Evolutionary conservation across 2,329 filamentous ascomycete genomes (phyloP).

Genomic region (Aureobasidium leucospermi): DNA sequence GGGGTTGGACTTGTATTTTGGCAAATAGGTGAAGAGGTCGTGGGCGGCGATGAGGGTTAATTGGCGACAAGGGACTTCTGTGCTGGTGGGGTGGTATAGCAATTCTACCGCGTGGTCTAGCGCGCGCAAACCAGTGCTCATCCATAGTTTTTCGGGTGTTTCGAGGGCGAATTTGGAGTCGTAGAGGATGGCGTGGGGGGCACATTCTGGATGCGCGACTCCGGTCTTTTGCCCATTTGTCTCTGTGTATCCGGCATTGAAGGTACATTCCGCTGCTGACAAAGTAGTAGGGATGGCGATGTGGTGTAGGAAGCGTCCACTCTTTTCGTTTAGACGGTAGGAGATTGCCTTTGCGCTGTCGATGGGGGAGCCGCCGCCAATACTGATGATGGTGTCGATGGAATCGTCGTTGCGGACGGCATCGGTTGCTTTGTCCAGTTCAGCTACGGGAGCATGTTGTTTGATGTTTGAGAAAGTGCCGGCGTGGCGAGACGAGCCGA

Average conservation of each 20-base stretch:
- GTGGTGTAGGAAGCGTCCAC: conserved; percentile 34
- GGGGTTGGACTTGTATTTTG: conserved; percentile 38
- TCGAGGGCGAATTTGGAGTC: conserved; percentile 45
- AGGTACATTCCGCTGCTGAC: conserved; percentile 49
- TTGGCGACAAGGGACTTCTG: conserved; percentile 44
- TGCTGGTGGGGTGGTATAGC: conserved; percentile 43
- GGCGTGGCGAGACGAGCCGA: conserved; percentile 39
- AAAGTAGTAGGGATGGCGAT: conserved; percentile 45
- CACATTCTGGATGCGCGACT: conserved; percentile 36
- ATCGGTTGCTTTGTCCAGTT: conserved; percentile 46
- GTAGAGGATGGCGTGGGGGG: conserved; percentile 45
- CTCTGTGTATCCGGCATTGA: conserved; percentile 45
- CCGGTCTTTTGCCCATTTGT: conserved; percentile 44
- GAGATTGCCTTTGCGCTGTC: conserved; percentile 44
- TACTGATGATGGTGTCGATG: conserved; percentile 49
- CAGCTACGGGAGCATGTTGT: conserved; percentile 48
- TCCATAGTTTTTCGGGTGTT: conserved; percentile 44
- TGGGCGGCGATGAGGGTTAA: conserved; percentile 39
- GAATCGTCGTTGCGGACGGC: conserved; percentile 36
- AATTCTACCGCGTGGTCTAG: conserved; percentile 51
- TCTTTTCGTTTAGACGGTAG: conserved; percentile 36
- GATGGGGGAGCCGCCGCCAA: conserved; percentile 50
- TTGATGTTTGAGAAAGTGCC: conserved; percentile 50
- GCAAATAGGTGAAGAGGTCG: conserved; percentile 42
- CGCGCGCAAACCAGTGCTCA: conserved; percentile 46